Conservation (phyloP, 2,329 filamentous ascomycete genomes). For the Exophiala lecanii-corni region DNA sequence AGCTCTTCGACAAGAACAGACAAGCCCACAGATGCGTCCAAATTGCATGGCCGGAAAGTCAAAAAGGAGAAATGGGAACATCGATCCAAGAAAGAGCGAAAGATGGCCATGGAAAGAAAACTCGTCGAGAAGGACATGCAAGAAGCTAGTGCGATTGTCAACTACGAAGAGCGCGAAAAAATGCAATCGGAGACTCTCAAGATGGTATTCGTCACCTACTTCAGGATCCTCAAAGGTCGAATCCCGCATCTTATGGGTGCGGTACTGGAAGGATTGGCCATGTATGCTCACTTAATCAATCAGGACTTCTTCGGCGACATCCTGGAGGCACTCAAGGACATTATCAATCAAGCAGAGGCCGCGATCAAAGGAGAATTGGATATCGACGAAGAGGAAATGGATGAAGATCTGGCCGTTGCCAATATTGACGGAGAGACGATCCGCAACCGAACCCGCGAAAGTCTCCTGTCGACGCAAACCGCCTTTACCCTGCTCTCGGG, state of each 20-base stretch:
- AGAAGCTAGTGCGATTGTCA: conserved; percentile 83
- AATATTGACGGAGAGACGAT: conserved; percentile 48
- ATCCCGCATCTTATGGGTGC: conserved; percentile 88
- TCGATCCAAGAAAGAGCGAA: conserved; percentile 81
- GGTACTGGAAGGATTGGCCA: conserved; percentile 86
- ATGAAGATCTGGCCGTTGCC: conserved; percentile 30
- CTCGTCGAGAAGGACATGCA: conserved; percentile 88
- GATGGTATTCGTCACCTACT: conserved; percentile 91
- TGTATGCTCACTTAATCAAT: conserved; percentile 95
- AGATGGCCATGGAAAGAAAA: conserved; percentile 79
- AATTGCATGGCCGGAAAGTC: conserved; percentile 51
- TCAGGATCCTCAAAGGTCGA: conserved; percentile 83
- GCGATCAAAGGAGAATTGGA: conserved; percentile 39
- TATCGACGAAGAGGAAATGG: conserved; percentile 40
- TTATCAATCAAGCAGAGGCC: conserved; percentile 69
- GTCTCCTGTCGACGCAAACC: conserved; percentile 89
- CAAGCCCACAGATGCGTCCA: conserved; percentile 45
- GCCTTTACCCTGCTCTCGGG: conserved; percentile 94
- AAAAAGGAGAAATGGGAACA: conserved; percentile 75
- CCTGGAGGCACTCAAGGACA: conserved; percentile 86
- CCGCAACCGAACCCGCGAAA: conserved; percentile 78
- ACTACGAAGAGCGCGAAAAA: conserved; percentile 84
- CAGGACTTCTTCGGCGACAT: conserved; percentile 98
- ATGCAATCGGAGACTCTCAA: conserved; percentile 96
- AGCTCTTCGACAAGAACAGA: conserved; percentile 76